Base-by-base conservation (phyloP, 2,329 filamentous ascomycete species). In the Rhynchosporium secalis region DNA sequence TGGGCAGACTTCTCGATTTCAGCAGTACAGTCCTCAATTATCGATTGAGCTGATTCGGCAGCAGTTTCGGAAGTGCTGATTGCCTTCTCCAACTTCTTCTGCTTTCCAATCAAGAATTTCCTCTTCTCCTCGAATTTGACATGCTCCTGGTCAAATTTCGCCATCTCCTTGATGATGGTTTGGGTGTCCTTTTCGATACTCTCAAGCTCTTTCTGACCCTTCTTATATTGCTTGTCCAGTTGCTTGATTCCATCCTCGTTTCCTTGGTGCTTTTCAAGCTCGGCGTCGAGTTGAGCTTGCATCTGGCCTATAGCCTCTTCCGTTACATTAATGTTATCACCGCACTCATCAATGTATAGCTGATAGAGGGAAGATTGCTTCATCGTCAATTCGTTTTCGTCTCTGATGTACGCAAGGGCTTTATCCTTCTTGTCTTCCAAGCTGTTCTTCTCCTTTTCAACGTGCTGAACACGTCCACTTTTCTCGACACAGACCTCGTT, bases 81-180 rank as follows among this genome's bases (percentile, higher is more conserved):
- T 0, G 89, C 85, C 78, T 96, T 98, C 68, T 98, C 92, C 13
- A 96, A 83, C 78, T 99, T 99, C 80, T 95, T 96, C 71, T 91
- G 88, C 79, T 99, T 99, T 72, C 88, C 89, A 2, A 84, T 81
- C 68, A 99, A 78, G 76, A 98, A 98, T 75, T 99, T 99, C 75
- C 89, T 89, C 81, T 98, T 98, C 76, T 99, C 96, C 68, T 98
- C 94, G 69, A 96, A 93, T 73, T 99, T 99, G 76, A 99, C 95
- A 28, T 88, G 88, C 73, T 98, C 95, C 74, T 98, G 96, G 73
- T 99, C 96, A 65, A 96, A 92, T 73, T 93, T 94, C 49, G 92
- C 87, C 77, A 95, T 87, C 73, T 98, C 91, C 74, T 96, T 96
- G 64, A 89, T 79, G 59, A 96, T 81, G 31, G 80, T 82, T 69